Percentiles rank a stretch among this genome's conserved stretches.
These are phyloP conservation scores for Trichoderma pleuroti DNA, from an alignment of 2,329 filamentous ascomycete genomes.

Conservation along the genomic window DNA sequence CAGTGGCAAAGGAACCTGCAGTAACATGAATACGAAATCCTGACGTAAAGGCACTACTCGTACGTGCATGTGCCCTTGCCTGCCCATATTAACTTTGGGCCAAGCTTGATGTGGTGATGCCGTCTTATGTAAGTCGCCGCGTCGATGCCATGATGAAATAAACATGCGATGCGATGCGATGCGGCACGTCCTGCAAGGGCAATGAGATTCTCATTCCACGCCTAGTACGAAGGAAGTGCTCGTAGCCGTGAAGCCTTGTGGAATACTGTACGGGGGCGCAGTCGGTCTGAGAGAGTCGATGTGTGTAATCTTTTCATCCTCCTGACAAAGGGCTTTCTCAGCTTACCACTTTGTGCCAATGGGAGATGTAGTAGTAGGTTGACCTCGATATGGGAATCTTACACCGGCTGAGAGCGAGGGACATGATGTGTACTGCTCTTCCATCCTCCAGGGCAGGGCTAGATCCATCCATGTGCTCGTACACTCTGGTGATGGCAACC, in stretches of 20 bases:
- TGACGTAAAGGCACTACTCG: neutral
- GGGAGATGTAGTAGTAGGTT: neutral
- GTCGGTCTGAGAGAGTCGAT: neutral
- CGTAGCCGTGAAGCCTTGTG: neutral
- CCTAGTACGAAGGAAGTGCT: neutral
- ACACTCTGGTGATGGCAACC: neutral
- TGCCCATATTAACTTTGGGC: neutral
- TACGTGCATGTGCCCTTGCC: neutral
- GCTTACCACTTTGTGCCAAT: neutral
- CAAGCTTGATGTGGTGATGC: neutral
- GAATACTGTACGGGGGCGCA: neutral
- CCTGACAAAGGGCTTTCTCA: neutral
- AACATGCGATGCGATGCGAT: neutral
- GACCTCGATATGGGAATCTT: neutral
- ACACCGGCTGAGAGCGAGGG: neutral
- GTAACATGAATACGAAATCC: neutral
- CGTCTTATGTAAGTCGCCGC: neutral
- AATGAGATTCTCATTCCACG: neutral
- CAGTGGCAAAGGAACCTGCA: neutral
- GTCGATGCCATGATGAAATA: neutral
- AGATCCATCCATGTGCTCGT: neutral
- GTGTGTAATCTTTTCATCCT: conserved; percentile 6
- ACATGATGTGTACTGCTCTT: neutral
- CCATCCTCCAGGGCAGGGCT: neutral
- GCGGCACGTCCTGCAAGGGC: neutral